phyloP scores from a whole-genome alignment of 1,284 basidiomycete genomes.

The Xerocomus subilludens region DNA sequence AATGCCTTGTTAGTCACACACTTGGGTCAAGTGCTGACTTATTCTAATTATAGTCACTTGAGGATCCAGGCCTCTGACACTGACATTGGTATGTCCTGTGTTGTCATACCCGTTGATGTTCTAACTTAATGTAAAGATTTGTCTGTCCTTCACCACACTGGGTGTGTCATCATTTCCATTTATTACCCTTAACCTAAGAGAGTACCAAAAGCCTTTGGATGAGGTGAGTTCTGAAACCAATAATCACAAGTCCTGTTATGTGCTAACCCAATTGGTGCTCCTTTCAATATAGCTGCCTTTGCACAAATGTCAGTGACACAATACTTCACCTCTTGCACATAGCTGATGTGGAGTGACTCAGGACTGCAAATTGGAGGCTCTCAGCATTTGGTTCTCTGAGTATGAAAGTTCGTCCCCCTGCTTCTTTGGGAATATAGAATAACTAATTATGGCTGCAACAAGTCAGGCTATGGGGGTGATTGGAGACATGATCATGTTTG shows the following conservation, averaged over 20 bases:
- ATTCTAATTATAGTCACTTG: constrained; percentile 37
- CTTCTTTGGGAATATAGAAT: neutral
- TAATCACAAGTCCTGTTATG: neutral
- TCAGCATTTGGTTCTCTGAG: constrained; percentile 37
- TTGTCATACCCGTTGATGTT: neutral
- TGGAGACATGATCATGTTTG: constrained; percentile 47
- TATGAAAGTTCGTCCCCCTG: constrained; percentile 41
- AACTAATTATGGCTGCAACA: constrained; percentile 34
- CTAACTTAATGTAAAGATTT: constrained; percentile 36
- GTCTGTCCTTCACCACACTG: constrained; percentile 39
- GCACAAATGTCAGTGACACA: constrained; percentile 47
- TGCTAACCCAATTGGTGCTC: constrained; percentile 2
- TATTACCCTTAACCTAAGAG: constrained; percentile 1
- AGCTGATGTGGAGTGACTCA: constrained; percentile 33
- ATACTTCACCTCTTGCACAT: neutral
- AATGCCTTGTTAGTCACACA: neutral
- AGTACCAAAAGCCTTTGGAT: constrained; percentile 47
- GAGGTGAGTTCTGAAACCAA: constrained; percentile 42
- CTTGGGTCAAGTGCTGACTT: constrained; percentile 1
- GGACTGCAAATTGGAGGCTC: constrained; percentile 40
- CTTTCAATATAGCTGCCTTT: constrained; percentile 33
- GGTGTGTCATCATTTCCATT: constrained; percentile 33
- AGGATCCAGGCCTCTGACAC: constrained; percentile 29
- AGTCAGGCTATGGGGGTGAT: constrained; percentile 40
- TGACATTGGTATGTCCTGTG: constrained; percentile 37